Evolutionary conservation across 768 basidiomycete species (phyloP).

Genomic region (Gloeophyllum trabeum): DNA sequence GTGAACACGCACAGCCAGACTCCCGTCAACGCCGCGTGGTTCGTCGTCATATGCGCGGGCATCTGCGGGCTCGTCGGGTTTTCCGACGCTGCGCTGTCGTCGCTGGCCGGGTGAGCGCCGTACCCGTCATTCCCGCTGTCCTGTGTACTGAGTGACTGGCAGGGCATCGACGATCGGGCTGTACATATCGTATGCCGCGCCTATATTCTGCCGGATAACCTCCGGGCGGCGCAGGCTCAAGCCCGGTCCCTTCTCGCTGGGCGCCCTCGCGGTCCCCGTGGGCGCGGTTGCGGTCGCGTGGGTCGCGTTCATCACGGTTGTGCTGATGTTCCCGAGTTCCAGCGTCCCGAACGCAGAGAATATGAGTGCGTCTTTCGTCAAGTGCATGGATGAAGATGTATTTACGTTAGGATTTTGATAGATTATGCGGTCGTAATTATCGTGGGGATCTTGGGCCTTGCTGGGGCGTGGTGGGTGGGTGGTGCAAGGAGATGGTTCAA

Average conservation of each 20-base stretch:
- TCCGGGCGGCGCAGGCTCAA: constrained; percentile 47
- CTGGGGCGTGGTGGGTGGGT: constrained; percentile 48
- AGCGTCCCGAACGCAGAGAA: constrained; percentile 26
- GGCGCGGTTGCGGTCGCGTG: constrained; percentile 53
- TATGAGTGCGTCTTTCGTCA: constrained; percentile 38
- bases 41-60: constrained; percentile 46
- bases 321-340: constrained; percentile 46
- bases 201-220: constrained; percentile 63
- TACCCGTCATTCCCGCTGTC: not conserved
- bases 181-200: constrained; percentile 55
- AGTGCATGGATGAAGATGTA: not conserved
- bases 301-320: constrained; percentile 49
- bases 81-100: constrained; percentile 47
- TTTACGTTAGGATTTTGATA: constrained; percentile 13
- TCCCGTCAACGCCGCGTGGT: constrained; percentile 68
- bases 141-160: not conserved
- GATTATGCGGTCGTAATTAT: constrained; percentile 65
- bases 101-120: constrained; percentile 48
- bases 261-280: constrained; percentile 46
- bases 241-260: constrained; percentile 52
- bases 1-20: constrained; percentile 51
- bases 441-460: constrained; percentile 52
- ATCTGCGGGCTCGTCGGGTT: constrained; percentile 59
- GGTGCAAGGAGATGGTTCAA: constrained; percentile 65
- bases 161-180: constrained; percentile 65